Conservation (phyloP, 2,329 filamentous ascomycete species). For the Colletotrichum theobromicola region DNA sequence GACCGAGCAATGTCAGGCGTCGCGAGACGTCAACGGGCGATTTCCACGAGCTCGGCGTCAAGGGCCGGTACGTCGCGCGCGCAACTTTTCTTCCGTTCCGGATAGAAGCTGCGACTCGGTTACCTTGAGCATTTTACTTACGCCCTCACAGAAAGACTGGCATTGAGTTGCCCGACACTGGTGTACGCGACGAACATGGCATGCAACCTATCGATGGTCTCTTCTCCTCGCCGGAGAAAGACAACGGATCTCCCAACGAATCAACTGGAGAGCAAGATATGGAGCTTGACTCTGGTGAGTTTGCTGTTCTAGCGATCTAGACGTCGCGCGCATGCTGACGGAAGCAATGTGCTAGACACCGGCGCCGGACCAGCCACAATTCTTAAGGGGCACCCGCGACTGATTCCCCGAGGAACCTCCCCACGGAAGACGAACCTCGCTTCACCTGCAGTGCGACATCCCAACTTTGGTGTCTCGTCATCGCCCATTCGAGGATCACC, state of each 20-base stretch:
- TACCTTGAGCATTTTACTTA: not conserved
- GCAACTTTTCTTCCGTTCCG: not conserved
- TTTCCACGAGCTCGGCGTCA: conserved; percentile 54
- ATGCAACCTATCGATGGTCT: conserved; percentile 87
- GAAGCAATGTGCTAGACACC: conserved; percentile 40
- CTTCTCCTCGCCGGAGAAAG: conserved; percentile 84
- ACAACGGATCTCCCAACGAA: conserved; percentile 25
- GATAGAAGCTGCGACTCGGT: not conserved
- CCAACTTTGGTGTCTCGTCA: conserved; percentile 58
- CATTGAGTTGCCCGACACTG: conserved; percentile 77
- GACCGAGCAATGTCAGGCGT: conserved; percentile 9
- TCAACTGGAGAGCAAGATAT: conserved; percentile 52
- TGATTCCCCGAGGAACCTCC: conserved; percentile 41
- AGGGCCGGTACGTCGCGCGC: conserved; percentile 48
- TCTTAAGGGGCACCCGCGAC: conserved; percentile 47
- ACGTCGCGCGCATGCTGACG: conserved; percentile 24
- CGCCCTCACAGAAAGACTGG: conserved; percentile 80
- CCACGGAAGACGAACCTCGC: conserved; percentile 67
- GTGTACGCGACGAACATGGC: conserved; percentile 87
- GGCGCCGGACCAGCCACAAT: conserved; percentile 60
- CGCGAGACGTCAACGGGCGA: conserved; percentile 38
- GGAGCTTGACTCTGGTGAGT: conserved; percentile 57
- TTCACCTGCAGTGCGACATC: conserved; percentile 67
- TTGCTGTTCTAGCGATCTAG: conserved; percentile 21
- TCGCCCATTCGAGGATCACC: conserved; percentile 51